Percentiles rank a stretch among this genome's conserved stretches.
These are phyloP conservation scores for Chamaecyparis obtusa DNA, from an alignment of 75 land plant species.

Conservation along the genomic window DNA sequence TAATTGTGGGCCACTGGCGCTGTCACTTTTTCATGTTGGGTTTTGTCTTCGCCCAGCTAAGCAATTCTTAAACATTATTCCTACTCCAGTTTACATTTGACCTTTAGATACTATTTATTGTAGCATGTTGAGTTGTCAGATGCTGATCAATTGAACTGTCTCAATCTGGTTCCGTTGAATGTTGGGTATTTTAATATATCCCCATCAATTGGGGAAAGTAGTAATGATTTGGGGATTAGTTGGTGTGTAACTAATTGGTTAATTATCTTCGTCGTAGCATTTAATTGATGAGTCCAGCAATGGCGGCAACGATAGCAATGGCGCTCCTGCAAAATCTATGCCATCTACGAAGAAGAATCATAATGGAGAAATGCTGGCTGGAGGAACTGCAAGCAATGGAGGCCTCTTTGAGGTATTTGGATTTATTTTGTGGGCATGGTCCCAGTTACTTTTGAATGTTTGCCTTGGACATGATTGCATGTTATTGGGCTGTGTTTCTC, in stretches of 20 bases:
- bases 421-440: no score
- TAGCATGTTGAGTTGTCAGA: background rate
- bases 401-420: background rate
- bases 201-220: constrained; percentile 30
- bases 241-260: background rate
- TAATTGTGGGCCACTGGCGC: background rate
- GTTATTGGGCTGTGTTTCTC: no score
- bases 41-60: constrained; percentile 3
- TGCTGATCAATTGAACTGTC: background rate
- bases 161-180: background rate
- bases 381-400: background rate
- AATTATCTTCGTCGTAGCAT: background rate
- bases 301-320: background rate
- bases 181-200: background rate
- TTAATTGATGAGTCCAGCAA: background rate
- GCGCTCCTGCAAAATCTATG: background rate
- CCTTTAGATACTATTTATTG: background rate
- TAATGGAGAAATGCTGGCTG: background rate
- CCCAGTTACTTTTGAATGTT: no score
- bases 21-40: background rate
- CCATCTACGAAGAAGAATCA: background rate
- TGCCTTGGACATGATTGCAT: background rate
- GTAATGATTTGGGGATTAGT: background rate
- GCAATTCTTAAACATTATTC: constrained; percentile 18
- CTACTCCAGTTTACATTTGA: no score